Conservation (phyloP, 2,329 filamentous ascomycete genomes). For the Penicillium italicum region DNA sequence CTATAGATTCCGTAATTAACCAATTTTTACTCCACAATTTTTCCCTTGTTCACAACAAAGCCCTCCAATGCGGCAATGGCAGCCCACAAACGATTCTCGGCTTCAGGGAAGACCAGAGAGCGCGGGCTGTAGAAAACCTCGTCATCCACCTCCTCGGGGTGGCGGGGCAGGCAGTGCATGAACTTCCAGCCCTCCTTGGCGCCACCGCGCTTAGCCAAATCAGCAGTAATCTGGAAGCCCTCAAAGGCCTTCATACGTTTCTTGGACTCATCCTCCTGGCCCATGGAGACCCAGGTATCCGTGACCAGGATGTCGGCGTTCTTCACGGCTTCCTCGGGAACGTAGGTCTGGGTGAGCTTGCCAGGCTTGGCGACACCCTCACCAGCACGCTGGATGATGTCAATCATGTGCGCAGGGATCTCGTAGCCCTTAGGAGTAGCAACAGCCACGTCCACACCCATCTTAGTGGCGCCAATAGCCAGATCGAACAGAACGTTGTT, state of each 20-base stretch:
- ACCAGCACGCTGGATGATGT: slow-evolving; percentile 65
- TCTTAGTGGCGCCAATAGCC: slow-evolving; percentile 80
- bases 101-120: slow-evolving; percentile 88
- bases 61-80: slow-evolving; percentile 81
- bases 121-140: slow-evolving; percentile 87
- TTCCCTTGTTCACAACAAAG: slow-evolving; percentile 93
- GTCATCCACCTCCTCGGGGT: slow-evolving; percentile 88
- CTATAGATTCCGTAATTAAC: background rate
- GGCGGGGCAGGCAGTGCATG: slow-evolving; percentile 95
- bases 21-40: slow-evolving; percentile 49
- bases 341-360: slow-evolving; percentile 68
- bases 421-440: slow-evolving; percentile 82
- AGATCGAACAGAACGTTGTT: slow-evolving; percentile 97
- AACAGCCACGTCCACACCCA: slow-evolving; percentile 80
- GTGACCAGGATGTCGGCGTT: slow-evolving; percentile 87
- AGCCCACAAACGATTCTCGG: slow-evolving; percentile 90
- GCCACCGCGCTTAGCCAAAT: slow-evolving; percentile 76
- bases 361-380: slow-evolving; percentile 57
- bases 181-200: slow-evolving; percentile 92
- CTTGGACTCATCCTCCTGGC: slow-evolving; percentile 80
- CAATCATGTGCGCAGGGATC: slow-evolving; percentile 71
- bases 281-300: slow-evolving; percentile 98
- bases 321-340: slow-evolving; percentile 81
- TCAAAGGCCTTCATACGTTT: slow-evolving; percentile 76
- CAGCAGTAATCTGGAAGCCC: slow-evolving; percentile 87